These are phyloP conservation scores for Xerocomellus amylosporus DNA, from an alignment of 768 basidiomycete genomes.

Conservation along the genomic window DNA sequence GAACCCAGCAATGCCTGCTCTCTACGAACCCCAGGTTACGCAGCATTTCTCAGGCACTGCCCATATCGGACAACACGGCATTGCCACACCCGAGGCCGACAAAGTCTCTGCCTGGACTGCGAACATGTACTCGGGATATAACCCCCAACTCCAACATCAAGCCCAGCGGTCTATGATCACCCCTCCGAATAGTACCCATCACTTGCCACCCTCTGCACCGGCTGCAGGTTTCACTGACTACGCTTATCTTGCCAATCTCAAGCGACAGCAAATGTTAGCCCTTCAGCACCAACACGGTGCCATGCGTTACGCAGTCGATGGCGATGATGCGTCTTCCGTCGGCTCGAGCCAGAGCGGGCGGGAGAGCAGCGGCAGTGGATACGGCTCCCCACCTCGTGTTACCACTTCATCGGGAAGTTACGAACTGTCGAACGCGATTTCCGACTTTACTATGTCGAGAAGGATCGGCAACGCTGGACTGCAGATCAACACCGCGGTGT, in stretches of 20 bases:
- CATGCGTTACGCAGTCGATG: constrained; percentile 31
- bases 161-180: constrained; percentile 40
- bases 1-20: constrained; percentile 48
- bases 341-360: constrained; percentile 34
- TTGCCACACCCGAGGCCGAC: constrained; percentile 20
- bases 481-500: constrained; percentile 26
- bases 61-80: constrained; percentile 22
- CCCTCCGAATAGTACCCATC: constrained; percentile 42
- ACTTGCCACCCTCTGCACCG: constrained; percentile 11
- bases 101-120: constrained; percentile 33
- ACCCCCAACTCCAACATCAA: constrained; percentile 25
- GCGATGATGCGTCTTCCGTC: constrained; percentile 40
- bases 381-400: constrained; percentile 30
- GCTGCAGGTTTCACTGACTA: constrained; percentile 21
- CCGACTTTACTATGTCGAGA: constrained; percentile 28
- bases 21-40: constrained; percentile 40
- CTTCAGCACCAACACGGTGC: constrained; percentile 31
- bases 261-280: constrained; percentile 31
- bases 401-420: constrained; percentile 32
- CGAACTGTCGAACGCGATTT: constrained; percentile 33
- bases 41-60: constrained; percentile 27
- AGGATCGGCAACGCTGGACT: constrained; percentile 23
- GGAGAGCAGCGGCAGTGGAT: constrained; percentile 36
- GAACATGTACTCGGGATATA: constrained; percentile 30
- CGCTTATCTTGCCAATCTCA: constrained; percentile 22